A percentile compares a stretch with the other conserved stretches of the same genome.
These are phyloP conservation scores for Garcia nutans DNA, from an alignment of 345 rosid species.

Conservation along the genomic window DNA sequence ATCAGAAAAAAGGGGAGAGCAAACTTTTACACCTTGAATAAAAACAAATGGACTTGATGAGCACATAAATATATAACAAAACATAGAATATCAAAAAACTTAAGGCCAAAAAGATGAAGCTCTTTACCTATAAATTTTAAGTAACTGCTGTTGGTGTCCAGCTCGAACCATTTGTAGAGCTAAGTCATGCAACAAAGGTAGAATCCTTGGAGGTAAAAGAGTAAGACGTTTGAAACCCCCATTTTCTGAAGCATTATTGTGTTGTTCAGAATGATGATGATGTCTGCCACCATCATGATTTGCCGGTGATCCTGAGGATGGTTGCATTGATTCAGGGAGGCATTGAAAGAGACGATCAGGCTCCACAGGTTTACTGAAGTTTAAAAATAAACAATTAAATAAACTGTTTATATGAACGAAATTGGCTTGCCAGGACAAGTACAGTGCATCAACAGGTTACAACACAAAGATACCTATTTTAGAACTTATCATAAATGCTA, in stretches of 20 bases:
- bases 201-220: conserved; percentile 79
- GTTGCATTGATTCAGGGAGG: conserved; percentile 88
- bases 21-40: not conserved
- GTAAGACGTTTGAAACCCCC: conserved; percentile 71
- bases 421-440: conserved; percentile 3
- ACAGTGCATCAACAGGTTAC: not conserved
- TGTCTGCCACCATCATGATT: conserved; percentile 44
- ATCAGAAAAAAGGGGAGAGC: not conserved
- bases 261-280: conserved; percentile 53
- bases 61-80: conserved; percentile 1
- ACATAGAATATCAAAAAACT: not conserved
- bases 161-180: conserved; percentile 93
- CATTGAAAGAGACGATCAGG: conserved; percentile 95
- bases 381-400: conserved; percentile 5
- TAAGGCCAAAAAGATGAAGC: conserved; percentile 14
- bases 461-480: conserved; percentile 7
- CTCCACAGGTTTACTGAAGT: conserved; percentile 85
- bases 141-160: conserved; percentile 76
- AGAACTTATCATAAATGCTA: not conserved
- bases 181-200: conserved; percentile 89
- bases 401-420: conserved; percentile 13
- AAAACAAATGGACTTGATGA: not conserved
- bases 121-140: conserved; percentile 65
- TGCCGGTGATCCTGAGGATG: conserved; percentile 63
- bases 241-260: conserved; percentile 49